phyloP scores from a whole-genome alignment of 352 stramenopile species.

The Phytopythium litorale region DNA sequence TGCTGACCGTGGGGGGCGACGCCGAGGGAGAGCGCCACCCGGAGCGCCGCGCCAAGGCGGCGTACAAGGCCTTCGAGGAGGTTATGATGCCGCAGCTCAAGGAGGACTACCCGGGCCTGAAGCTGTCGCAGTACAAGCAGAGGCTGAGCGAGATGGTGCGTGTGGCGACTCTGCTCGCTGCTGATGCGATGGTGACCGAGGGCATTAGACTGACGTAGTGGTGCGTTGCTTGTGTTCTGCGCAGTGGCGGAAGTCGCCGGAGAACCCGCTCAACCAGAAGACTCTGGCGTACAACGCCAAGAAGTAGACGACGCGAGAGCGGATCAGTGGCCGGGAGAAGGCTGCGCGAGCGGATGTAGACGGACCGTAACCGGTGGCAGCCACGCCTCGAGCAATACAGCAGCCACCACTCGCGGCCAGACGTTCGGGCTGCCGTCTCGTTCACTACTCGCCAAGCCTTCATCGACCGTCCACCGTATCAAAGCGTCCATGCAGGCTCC shows the following conservation, averaged over 20 bases:
- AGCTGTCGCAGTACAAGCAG: constrained; percentile 84
- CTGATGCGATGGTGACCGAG: neutral
- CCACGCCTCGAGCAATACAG: neutral
- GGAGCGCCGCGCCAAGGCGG: constrained; percentile 66
- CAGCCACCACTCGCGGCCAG: neutral
- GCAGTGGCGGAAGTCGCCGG: constrained; percentile 70
- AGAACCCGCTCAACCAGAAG: constrained; percentile 81
- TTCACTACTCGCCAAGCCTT: no score
- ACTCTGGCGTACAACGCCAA: constrained; percentile 72
- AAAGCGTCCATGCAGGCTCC: no score
- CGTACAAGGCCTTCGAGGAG: constrained; percentile 81
- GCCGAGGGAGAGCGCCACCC: constrained; percentile 61
- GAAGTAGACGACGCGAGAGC: constrained; percentile 28
- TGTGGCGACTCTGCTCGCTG: neutral
- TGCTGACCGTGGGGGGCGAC: constrained; percentile 46
- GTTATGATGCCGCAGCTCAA: constrained; percentile 64
- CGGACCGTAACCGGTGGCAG: neutral
- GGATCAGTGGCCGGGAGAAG: neutral
- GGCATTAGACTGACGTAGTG: neutral
- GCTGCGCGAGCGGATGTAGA: neutral
- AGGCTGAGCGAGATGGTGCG: constrained; percentile 71
- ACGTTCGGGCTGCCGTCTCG: neutral
- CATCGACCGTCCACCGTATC: neutral
- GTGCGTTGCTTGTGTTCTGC: constrained; percentile 10
- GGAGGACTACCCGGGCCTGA: constrained; percentile 66